Conservation (phyloP, 1,139 yeast species). For the Saccharomyces hybrid region DNA sequence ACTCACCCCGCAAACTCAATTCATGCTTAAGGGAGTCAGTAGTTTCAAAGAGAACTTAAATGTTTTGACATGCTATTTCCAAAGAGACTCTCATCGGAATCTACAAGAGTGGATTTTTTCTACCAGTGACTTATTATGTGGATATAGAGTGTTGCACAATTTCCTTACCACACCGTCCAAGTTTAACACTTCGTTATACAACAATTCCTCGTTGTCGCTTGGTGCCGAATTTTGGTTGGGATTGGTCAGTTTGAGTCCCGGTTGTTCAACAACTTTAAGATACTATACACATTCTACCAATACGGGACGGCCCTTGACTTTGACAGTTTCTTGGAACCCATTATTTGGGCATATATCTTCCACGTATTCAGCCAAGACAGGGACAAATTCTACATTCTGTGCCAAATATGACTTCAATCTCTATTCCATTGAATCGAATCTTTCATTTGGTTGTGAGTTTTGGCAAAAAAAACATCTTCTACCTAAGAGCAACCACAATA, state of each 20-base stretch:
- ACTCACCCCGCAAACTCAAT: constrained; percentile 44
- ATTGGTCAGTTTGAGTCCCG: constrained; percentile 73
- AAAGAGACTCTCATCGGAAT: constrained; percentile 55
- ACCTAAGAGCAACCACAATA: neutral
- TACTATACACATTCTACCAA: constrained; percentile 82
- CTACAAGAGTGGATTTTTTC: constrained; percentile 76
- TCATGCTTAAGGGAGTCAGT: constrained; percentile 67
- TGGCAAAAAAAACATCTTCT: constrained; percentile 35
- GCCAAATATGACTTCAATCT: constrained; percentile 85
- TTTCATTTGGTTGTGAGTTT: constrained; percentile 79
- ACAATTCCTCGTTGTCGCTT: constrained; percentile 45
- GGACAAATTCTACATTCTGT: constrained; percentile 67
- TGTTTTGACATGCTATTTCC: constrained; percentile 62
- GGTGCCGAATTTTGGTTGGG: constrained; percentile 94
- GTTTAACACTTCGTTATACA: constrained; percentile 33
- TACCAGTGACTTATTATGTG: constrained; percentile 83
- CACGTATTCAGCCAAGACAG: constrained; percentile 78
- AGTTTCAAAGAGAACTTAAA: constrained; percentile 49
- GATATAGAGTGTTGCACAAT: constrained; percentile 72
- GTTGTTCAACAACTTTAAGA: constrained; percentile 73
- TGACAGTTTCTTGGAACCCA: constrained; percentile 85
- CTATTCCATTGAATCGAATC: constrained; percentile 82
- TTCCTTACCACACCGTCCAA: constrained; percentile 41
- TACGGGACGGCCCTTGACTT: constrained; percentile 81
- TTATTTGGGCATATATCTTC: constrained; percentile 84